A percentile compares a stretch with the other conserved stretches of the same genome.
Conservation (phyloP, 2,329 filamentous ascomycete genomes). For the Phialophora macrospora region DNA sequence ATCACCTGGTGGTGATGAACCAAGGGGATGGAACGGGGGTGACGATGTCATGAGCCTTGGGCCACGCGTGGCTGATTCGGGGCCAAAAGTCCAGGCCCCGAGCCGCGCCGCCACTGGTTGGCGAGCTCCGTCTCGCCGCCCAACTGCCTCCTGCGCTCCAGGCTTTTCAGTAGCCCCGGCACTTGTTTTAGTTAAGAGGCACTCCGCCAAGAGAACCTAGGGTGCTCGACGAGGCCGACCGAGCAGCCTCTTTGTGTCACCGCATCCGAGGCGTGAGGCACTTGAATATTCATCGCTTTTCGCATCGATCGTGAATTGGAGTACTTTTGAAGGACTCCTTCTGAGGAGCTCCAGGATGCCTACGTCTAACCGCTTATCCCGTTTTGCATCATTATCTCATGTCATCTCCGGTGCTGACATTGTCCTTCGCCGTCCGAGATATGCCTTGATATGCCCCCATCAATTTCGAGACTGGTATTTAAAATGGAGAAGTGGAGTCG, state of each 20-base stretch:
- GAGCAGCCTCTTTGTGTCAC: neutral
- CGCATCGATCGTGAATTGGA: neutral
- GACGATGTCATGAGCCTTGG: conserved; percentile 18
- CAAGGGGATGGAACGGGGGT: conserved; percentile 1
- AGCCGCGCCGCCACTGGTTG: conserved; percentile 7
- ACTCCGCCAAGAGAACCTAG: neutral
- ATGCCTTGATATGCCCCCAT: neutral
- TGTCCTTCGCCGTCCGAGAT: neutral
- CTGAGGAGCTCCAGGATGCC: neutral
- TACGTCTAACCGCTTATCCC: neutral
- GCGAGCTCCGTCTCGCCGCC: conserved; percentile 6
- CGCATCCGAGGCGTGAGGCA: neutral
- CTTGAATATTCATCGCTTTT: neutral
- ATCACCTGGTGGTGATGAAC: conserved; percentile 14
- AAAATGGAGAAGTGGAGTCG: neutral
- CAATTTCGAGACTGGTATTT: neutral
- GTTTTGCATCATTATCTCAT: neutral
- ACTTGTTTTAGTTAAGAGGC: conserved; percentile 3
- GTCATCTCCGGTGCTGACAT: neutral
- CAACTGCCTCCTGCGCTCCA: conserved; percentile 8
- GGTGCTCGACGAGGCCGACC: neutral
- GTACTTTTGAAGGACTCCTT: neutral
- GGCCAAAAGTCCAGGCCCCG: conserved; percentile 5
- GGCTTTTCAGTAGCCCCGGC: neutral
- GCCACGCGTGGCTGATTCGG: conserved; percentile 8